Evolutionary conservation across 176 grass and related monocot species (phyloP).

Genomic region (Raddia guianensis): DNA sequence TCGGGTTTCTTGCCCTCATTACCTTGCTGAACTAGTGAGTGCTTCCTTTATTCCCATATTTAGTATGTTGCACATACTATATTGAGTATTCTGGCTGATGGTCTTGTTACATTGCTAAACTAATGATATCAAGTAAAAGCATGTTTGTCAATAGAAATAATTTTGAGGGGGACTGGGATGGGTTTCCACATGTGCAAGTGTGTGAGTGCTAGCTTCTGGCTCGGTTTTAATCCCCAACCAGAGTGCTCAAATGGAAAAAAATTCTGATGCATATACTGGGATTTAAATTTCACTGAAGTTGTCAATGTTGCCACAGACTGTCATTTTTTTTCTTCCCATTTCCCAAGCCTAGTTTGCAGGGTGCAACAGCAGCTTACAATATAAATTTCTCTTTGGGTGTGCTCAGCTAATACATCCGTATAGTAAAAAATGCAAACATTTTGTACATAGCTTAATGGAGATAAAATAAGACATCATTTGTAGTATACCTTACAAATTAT

Average conservation of each 20-base stretch:
- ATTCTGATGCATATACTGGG: not conserved
- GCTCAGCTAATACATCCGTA: not conserved
- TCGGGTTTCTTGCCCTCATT: slow-evolving; percentile 87
- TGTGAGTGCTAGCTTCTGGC: not conserved
- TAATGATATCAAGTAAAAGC: slow-evolving; percentile 6
- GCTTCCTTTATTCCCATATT: slow-evolving; percentile 19
- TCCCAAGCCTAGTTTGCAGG: not conserved
- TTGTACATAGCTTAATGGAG: slow-evolving; percentile 12
- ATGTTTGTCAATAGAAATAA: slow-evolving; percentile 12
- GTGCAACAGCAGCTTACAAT: not conserved
- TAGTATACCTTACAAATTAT: not conserved
- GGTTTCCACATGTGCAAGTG: not conserved
- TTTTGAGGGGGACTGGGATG: not conserved
- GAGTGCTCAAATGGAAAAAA: not conserved
- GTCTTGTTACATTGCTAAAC: not conserved
- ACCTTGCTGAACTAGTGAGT: slow-evolving; percentile 95
- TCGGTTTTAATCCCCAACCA: not conserved
- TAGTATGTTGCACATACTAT: slow-evolving; percentile 10
- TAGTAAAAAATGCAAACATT: not conserved
- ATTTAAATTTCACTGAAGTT: slow-evolving; percentile 24
- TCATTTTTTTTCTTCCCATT: not conserved
- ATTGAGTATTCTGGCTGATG: not conserved
- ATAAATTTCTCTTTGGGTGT: not conserved
- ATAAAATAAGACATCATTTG: not conserved
- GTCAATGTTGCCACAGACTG: not conserved